Conservation (phyloP, 805 yeast genomes). For the Kazachstania kunashirensis region DNA sequence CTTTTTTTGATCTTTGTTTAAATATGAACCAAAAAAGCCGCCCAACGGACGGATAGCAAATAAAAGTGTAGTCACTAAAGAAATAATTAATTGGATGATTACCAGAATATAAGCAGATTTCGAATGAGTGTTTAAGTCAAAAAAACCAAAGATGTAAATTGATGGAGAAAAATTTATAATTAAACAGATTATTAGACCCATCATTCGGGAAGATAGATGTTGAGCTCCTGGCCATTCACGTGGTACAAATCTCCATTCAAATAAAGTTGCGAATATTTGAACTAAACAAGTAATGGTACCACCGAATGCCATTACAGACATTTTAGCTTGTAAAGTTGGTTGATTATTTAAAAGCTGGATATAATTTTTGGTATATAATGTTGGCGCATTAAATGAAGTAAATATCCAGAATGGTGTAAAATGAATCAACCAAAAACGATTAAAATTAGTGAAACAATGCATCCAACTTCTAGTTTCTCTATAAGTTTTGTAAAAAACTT, state of each 20-base stretch:
- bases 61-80: conserved; percentile 44
- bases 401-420: conserved; percentile 68
- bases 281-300: conserved; percentile 54
- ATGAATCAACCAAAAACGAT: conserved; percentile 73
- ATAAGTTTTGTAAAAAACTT: conserved; percentile 65
- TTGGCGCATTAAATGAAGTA: conserved; percentile 57
- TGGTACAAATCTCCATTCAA: conserved; percentile 59
- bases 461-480: conserved; percentile 68
- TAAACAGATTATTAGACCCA: conserved; percentile 35
- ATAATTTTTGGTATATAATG: conserved; percentile 54
- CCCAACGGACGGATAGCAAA: conserved; percentile 57
- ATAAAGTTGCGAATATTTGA: conserved; percentile 44
- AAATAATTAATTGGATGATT: conserved; percentile 45
- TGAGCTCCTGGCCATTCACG: conserved; percentile 65
- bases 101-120: conserved; percentile 36
- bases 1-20: conserved; percentile 23
- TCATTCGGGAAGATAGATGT: conserved; percentile 41
- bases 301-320: conserved; percentile 56
- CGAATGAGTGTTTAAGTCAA: conserved; percentile 25
- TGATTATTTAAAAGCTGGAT: conserved; percentile 43
- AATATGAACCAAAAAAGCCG: conserved; percentile 38
- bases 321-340: conserved; percentile 47
- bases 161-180: conserved; percentile 42
- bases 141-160: conserved; percentile 38
- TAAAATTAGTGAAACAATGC: conserved; percentile 63